Conservation (phyloP, 805 yeast genomes). For the Cyberlindnera petersonii region DNA sequence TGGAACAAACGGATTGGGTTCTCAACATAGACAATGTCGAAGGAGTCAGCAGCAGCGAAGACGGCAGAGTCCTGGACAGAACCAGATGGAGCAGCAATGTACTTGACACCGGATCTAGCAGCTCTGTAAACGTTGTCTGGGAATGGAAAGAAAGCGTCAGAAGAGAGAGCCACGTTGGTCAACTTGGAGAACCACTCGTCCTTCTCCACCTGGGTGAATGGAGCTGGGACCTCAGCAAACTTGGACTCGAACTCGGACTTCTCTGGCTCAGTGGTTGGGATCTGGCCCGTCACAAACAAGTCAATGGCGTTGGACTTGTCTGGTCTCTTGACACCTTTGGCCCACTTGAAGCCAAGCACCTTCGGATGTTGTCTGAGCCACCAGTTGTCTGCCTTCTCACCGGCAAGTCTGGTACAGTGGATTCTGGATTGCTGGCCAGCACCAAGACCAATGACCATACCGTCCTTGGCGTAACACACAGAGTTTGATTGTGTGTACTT, state of each 20-base stretch:
- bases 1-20: conserved; percentile 98
- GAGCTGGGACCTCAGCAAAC: conserved; percentile 78
- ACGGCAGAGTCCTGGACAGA: conserved; percentile 98
- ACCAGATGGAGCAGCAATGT: conserved; percentile 95
- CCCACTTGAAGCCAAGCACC: conserved; percentile 93
- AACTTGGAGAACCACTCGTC: conserved; percentile 80
- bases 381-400: conserved; percentile 99
- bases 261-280: conserved; percentile 91
- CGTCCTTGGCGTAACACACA: conserved; percentile 96
- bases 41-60: conserved; percentile 90
- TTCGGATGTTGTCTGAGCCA: conserved; percentile 99
- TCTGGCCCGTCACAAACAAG: conserved; percentile 84
- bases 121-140: conserved; percentile 99
- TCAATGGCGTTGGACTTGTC: conserved; percentile 98
- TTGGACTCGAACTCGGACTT: conserved; percentile 87
- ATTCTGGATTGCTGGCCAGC: conserved; percentile 99
- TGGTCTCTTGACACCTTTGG: conserved; percentile 96
- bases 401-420: conserved; percentile 98
- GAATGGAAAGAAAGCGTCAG: conserved; percentile 99
- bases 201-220: conserved; percentile 79
- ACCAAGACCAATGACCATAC: conserved; percentile 98
- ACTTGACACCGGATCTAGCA: conserved; percentile 93
- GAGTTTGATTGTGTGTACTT: conserved; percentile 98
- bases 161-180: conserved; percentile 83
- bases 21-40: conserved; percentile 88